Base-by-base conservation (phyloP, 1,139 yeast genomes). In the Magnusiomyces sp. region DNA sequence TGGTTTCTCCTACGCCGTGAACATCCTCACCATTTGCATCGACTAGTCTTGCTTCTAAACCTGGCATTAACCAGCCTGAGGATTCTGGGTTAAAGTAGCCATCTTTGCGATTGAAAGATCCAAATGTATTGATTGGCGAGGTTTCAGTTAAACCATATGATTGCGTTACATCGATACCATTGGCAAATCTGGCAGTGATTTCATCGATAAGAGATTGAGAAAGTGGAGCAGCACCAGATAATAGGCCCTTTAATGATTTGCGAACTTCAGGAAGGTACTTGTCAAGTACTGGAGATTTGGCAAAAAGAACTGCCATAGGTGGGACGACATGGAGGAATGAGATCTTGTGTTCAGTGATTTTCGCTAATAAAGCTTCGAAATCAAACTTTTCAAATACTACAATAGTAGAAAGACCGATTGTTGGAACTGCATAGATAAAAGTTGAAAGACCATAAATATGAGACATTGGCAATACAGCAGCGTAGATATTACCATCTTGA, bases 71-170 rank as follows among this genome's bases (percentile, higher is more conserved):
- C 61, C 62, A 58, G 41, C 66, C 66, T 23, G 59, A 53, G 10
- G 59, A 51, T 43, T 49, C 53, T 7, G 48, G 40, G 38, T 57
- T 52, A 37, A 55, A 50, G 5, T 50, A 50, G n/a, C 54, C 48
- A 13, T 32, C 44, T n/a, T 40, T 44, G 10, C 43, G 45, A 27
- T 46, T 27, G 38, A 45, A 53, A 14, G 48, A 33, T 7, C 52
- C 51, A 38, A 63, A 41, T 19, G 41, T 44, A 29, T 47, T 53
- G 37, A 61, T 58, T 0, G 69, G 70, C 2, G 66, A 53, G 2
- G 67, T 59, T 50, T 65, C 69, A 2, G 92, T 83, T 54, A 81
- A 70, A 1, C 94, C 94, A 61, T 83, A 84, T n/a, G 89, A 90
- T 64, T 83, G 89, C 13, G 40, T 46, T 16, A 65, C 19, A 51